Conservation (phyloP, 345 rosid species). For the Lepidium sativum region DNA sequence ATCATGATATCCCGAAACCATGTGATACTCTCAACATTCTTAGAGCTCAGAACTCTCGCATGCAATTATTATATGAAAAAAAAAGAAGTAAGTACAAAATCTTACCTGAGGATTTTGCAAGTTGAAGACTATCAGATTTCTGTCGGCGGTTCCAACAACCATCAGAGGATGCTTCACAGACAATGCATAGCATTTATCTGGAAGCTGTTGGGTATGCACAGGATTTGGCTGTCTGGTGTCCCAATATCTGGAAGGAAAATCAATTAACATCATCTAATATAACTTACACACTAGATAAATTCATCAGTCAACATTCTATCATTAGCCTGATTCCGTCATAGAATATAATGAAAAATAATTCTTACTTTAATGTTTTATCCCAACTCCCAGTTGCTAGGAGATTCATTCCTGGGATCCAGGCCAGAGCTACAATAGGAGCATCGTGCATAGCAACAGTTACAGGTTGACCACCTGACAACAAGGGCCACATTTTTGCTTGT, state of each 20-base stretch:
- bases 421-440: slow-evolving; percentile 66
- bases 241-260: slow-evolving; percentile 60
- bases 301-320: background rate
- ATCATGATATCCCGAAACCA: background rate
- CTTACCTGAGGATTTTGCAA: slow-evolving; percentile 88
- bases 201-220: slow-evolving; percentile 88
- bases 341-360: background rate
- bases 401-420: slow-evolving; percentile 95
- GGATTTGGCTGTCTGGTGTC: slow-evolving; percentile 83
- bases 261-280: background rate
- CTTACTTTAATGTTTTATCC: slow-evolving; percentile 90
- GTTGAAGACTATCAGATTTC: slow-evolving; percentile 78
- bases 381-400: slow-evolving; percentile 83
- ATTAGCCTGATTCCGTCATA: background rate
- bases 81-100: background rate
- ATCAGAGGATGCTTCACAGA: slow-evolving; percentile 81
- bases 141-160: slow-evolving; percentile 98
- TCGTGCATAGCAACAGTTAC: slow-evolving; percentile 93
- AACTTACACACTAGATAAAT: background rate
- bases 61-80: background rate
- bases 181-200: slow-evolving; percentile 85
- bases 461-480: slow-evolving; percentile 76
- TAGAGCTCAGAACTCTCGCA: background rate
- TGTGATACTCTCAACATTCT: background rate
- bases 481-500: slow-evolving; percentile 99